Base-by-base conservation (phyloP, 2,329 filamentous ascomycete species). In the Trichoderma breve region DNA sequence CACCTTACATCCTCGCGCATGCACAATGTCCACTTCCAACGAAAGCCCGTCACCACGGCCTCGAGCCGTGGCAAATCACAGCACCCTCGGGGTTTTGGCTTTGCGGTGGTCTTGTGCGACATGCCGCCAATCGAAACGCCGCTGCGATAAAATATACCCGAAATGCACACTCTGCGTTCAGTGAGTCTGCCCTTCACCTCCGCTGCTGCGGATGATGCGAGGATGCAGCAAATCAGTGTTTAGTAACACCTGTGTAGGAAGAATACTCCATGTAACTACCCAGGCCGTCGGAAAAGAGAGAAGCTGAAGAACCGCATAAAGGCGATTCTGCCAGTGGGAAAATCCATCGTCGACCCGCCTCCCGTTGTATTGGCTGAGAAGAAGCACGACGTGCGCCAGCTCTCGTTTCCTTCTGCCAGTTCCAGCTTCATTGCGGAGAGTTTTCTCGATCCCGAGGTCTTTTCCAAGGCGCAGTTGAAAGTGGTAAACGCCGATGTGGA, bases 381-480 rank as follows among this genome's bases (percentile, higher is more conserved):
- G 6, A 43, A 60, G 21, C 24, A 30, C 15, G 36, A 24, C 24
- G 55, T 24, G 5, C 28, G 64, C 26, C 72, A 58, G 24, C 5
- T 53, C 14, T 30, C 61, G 6, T 43, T 65, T 7, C 63, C 51
- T 32, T 53, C 63, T 21, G 26, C 14, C 36, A 60, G 26, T 21
- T 26, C 58, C 14, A 73, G 43, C 51, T 64, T 61, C 9, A 24
- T 72, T 5, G 62, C 72, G 3, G 72, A 71, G 34, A 32, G 72
- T 21, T 73, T 73, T 32, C 36, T 73, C 0, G 72, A 73, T 11
- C 70, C 72, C 14, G 72, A 72, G 1, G 43, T 66, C n/a, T 72
- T 73, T 53, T 57, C 34, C 21, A 70, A 34, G 8, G 72, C 70
- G 36, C 72, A 70, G 21, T 30, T 73, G 28, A 55, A 62, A 15